These are phyloP conservation scores for Filosporella fistucella DNA, from an alignment of 495 filamentous ascomycete genomes.

Conservation along the genomic window DNA sequence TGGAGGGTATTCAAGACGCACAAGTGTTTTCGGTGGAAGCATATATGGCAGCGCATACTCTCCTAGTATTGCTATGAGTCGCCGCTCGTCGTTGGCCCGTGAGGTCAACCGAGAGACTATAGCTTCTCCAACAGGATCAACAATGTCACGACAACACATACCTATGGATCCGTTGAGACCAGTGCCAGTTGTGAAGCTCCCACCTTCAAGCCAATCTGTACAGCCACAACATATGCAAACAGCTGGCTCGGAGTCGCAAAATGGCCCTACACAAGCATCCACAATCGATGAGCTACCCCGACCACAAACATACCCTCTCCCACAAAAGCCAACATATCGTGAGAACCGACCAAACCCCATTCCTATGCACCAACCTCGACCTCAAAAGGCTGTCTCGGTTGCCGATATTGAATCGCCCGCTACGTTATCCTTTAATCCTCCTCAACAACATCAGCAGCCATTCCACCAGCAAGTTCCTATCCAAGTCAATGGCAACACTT, in stretches of 20 bases:
- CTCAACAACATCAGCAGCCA: constrained; percentile 67
- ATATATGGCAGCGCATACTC: constrained; percentile 83
- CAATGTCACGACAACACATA: constrained; percentile 61
- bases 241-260: constrained; percentile 17
- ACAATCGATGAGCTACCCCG: constrained; percentile 39
- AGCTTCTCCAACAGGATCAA: constrained; percentile 73
- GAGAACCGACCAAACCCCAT: constrained; percentile 73
- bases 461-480: constrained; percentile 89
- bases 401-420: constrained; percentile 89
- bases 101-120: constrained; percentile 68
- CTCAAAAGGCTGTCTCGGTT: constrained; percentile 91
- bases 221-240: constrained; percentile 18
- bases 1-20: constrained; percentile 65
- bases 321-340: constrained; percentile 69
- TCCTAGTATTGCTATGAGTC: constrained; percentile 87
- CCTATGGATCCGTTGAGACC: constrained; percentile 62
- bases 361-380: constrained; percentile 93
- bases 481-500: constrained; percentile 54
- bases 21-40: constrained; percentile 67
- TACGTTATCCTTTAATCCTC: constrained; percentile 60
- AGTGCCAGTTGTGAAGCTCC: constrained; percentile 84
- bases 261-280: constrained; percentile 19
- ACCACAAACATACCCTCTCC: constrained; percentile 54
- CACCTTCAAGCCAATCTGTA: constrained; percentile 44
- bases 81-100: constrained; percentile 81